Evolutionary conservation across 2,329 filamentous ascomycete genomes (phyloP), one percentile per base, ranked within the genome.

Genomic region (Claviceps cyperi): DNA sequence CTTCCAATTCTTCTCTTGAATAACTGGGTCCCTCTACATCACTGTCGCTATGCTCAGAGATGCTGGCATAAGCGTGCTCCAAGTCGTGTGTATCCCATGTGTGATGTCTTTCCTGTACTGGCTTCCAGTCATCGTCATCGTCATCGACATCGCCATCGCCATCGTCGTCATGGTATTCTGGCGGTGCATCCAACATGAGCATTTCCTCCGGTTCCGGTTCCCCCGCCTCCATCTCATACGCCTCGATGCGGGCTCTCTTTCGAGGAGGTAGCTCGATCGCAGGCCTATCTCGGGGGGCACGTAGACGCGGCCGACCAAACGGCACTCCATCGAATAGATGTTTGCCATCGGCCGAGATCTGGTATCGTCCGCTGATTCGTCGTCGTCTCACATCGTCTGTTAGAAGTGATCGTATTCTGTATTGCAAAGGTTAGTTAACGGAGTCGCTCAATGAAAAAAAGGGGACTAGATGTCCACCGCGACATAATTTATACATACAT

Each of bases 251-350:
- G 37, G 74, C 75, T 57, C 77, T 76, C 62, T 92, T 94, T 54
- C 82, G 75, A 1, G 88, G 82, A 0, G 86, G 85, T 15, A 94
- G 86, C 13, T 74, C 69, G 39, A 94, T 69, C 0, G 75, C 63
- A 1, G 88, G 88, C 45, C 88, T 76, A 51, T 74, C 73, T 7
- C 73, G 71, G 0, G 76, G 72, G 1, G 68, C 60, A 57, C 77
- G 77, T 8, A 91, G 68, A 60, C 80, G 80, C 1, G 84, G 81
- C 52, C 83, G 77, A 2, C 91, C 90, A 62, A 91, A 95, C 0
- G 88, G 78, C 19, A 95, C 72, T 3, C 91, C 90, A 62, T 97
- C 91, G 11, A 92, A 75, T 5, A 96, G 73, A 61, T 90, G 89
- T 56, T 75, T 83, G 4, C 91, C 90, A 63, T 87, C 84, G 2